Percentiles rank a stretch among this genome's conserved stretches.
phyloP scores from a whole-genome alignment of 768 basidiomycete genomes.

The Collybia sordida region DNA sequence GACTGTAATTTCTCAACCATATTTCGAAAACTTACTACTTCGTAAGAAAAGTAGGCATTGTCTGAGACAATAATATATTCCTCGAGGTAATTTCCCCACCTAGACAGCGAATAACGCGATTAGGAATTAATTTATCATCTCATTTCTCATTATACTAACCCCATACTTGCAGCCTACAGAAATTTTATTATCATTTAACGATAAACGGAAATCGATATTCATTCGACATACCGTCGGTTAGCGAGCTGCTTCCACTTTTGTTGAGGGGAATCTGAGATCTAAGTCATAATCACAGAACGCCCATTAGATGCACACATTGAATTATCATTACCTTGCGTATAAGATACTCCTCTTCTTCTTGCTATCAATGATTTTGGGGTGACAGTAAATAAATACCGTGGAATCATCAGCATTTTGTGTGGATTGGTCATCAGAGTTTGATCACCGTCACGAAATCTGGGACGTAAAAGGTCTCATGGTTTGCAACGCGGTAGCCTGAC shows the following conservation, averaged over 20 bases:
- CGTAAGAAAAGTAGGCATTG: slow-evolving; percentile 69
- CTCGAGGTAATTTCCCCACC: slow-evolving; percentile 76
- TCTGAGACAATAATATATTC: slow-evolving; percentile 64
- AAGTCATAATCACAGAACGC: slow-evolving; percentile 2
- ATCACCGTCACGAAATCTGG: slow-evolving; percentile 73
- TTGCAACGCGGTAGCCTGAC: slow-evolving; percentile 30
- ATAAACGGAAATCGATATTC: not conserved
- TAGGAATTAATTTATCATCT: not conserved
- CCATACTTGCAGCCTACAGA: slow-evolving; percentile 66
- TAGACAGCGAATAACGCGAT: slow-evolving; percentile 21
- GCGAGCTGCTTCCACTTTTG: slow-evolving; percentile 78
- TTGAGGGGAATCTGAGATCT: slow-evolving; percentile 81
- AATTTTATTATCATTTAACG: not conserved
- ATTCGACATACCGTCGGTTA: slow-evolving; percentile 59
- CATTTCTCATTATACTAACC: slow-evolving; percentile 39
- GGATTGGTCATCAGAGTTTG: slow-evolving; percentile 6
- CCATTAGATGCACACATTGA: slow-evolving; percentile 11
- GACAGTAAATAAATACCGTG: slow-evolving; percentile 2
- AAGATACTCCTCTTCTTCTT: slow-evolving; percentile 75
- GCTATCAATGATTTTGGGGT: slow-evolving; percentile 21
- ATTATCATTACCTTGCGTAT: slow-evolving; percentile 62
- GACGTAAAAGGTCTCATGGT: slow-evolving; percentile 60
- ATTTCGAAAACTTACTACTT: slow-evolving; percentile 49
- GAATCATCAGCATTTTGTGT: not conserved
- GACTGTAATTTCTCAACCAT: slow-evolving; percentile 1